These are phyloP conservation scores for Pseudogymnoascus sp. DNA, from an alignment of 2,329 filamentous ascomycete species.

Conservation along the genomic window DNA sequence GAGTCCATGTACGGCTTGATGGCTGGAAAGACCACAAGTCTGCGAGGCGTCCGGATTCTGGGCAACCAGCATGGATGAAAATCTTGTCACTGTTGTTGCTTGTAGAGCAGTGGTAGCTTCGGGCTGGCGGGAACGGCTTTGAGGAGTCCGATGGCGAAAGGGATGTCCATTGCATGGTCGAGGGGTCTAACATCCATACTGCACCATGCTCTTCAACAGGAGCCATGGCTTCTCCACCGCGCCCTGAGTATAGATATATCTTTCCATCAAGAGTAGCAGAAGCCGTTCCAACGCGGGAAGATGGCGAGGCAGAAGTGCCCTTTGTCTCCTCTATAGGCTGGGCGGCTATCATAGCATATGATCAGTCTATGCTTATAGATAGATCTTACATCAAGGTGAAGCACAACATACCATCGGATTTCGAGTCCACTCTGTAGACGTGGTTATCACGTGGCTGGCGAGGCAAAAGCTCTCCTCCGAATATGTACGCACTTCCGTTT, in stretches of 20 bases:
- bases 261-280: constrained; percentile 36
- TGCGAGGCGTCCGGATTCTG: constrained; percentile 43
- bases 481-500: constrained; percentile 34
- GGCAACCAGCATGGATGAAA: constrained; percentile 54
- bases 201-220: constrained; percentile 49
- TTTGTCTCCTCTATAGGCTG: neutral
- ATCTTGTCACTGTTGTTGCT: constrained; percentile 34
- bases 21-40: constrained; percentile 55
- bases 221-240: constrained; percentile 50
- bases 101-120: constrained; percentile 50
- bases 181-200: constrained; percentile 46
- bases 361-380: neutral
- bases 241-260: constrained; percentile 54
- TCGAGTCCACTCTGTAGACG: constrained; percentile 33
- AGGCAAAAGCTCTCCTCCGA: constrained; percentile 43
- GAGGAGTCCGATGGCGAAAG: constrained; percentile 32
- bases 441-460: constrained; percentile 42
- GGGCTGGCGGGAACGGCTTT: constrained; percentile 33
- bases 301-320: constrained; percentile 30
- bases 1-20: constrained; percentile 37
- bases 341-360: neutral
- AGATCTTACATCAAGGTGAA: neutral
- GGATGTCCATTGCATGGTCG: constrained; percentile 35
- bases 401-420: neutral
- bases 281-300: constrained; percentile 48